Evolutionary conservation across 176 grass and related monocot species (phyloP).

Genomic region (Aegilops sharonensis): DNA sequence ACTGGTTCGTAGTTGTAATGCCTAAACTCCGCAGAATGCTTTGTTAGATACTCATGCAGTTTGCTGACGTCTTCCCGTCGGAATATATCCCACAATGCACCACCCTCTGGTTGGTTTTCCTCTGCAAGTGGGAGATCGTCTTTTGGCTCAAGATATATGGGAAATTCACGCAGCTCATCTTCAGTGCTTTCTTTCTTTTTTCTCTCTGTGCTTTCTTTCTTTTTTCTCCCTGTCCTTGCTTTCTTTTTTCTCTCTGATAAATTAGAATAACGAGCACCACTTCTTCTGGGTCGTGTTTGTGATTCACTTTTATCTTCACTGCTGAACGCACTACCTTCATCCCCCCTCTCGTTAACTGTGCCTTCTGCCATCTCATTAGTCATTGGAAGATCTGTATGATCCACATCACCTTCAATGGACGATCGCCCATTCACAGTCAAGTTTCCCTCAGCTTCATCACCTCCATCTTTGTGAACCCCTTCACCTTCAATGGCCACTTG

Average conservation of each 20-base stretch:
- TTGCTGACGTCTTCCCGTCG: constrained; percentile 72
- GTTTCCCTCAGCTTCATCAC: not conserved
- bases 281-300: not conserved
- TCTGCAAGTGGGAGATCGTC: no score
- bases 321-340: not conserved
- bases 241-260: not conserved
- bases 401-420: not conserved
- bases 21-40: constrained; percentile 64
- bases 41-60: constrained; percentile 75
- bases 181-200: no score
- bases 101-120: constrained; percentile 38
- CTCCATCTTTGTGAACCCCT: not conserved
- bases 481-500: no score
- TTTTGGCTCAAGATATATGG: no score
- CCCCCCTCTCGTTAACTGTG: not conserved
- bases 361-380: not conserved
- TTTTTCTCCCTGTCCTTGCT: no score
- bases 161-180: no score
- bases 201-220: no score
- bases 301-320: constrained; percentile 20
- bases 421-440: not conserved
- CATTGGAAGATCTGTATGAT: not conserved
- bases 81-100: constrained; percentile 94
- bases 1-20: constrained; percentile 52
- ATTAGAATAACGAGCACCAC: not conserved